Evolutionary conservation across 2,329 filamentous ascomycete species (phyloP).

Genomic region (Fusarium mexicanum): DNA sequence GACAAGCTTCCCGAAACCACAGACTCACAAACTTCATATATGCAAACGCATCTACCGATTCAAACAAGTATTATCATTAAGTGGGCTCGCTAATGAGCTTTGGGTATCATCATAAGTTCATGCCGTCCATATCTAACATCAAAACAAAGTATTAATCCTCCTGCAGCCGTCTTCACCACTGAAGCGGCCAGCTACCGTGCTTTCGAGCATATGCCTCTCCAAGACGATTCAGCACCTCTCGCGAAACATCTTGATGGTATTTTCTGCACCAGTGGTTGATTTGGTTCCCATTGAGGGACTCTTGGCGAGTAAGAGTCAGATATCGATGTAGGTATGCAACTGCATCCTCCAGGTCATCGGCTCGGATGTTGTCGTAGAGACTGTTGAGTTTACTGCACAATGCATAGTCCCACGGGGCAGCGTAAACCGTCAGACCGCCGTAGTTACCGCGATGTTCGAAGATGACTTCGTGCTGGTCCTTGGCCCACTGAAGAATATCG

Average conservation of each 20-base stretch:
- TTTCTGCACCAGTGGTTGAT: constrained; percentile 26
- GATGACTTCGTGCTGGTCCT: constrained; percentile 24
- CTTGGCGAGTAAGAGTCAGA: not conserved
- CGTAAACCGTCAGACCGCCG: constrained; percentile 30
- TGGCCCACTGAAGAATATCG: constrained; percentile 16
- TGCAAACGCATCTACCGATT: not conserved
- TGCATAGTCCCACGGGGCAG: constrained; percentile 36
- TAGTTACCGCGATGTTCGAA: constrained; percentile 28
- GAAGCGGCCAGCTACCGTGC: constrained; percentile 23
- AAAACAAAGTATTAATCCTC: not conserved
- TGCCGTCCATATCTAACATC: constrained; percentile 10
- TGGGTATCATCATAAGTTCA: constrained; percentile 31
- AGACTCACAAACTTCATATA: constrained; percentile 16
- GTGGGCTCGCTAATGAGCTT: constrained; percentile 1
- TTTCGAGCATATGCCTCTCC: constrained; percentile 15
- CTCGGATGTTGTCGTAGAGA: constrained; percentile 26
- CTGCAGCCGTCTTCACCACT: not conserved
- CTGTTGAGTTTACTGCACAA: constrained; percentile 37
- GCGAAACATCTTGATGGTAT: constrained; percentile 30
- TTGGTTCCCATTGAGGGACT: not conserved
- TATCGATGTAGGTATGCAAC: constrained; percentile 32
- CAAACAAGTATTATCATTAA: constrained; percentile 26
- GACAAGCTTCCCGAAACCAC: not conserved
- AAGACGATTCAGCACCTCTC: constrained; percentile 12
- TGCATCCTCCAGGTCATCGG: constrained; percentile 35